These are phyloP conservation scores for Rauvolfia tetraphylla DNA, from an alignment of 257 asterid species.

Conservation along the genomic window DNA sequence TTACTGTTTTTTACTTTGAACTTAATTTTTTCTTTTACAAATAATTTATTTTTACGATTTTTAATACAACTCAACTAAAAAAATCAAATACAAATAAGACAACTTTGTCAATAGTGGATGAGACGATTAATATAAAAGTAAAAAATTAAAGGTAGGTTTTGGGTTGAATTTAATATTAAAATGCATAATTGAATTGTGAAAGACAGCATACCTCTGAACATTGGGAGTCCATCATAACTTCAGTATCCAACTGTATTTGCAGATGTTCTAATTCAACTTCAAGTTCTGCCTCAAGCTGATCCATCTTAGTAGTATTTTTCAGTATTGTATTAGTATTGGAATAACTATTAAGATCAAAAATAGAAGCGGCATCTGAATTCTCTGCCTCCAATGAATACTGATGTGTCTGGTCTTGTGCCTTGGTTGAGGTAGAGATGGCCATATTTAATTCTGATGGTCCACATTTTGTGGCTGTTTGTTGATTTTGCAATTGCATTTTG, in stretches of 20 bases:
- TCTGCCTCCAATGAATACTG: slow-evolving; percentile 23
- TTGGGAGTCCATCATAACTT: slow-evolving; percentile 15
- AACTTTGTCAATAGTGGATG: too few species aligned
- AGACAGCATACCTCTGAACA: slow-evolving; percentile 40
- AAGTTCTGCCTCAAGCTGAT: slow-evolving; percentile 61
- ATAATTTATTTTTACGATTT: too few species aligned
- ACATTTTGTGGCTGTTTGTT: slow-evolving; percentile 9
- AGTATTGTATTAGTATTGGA: slow-evolving; percentile 15
- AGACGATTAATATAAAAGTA: too few species aligned
- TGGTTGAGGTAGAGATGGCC: slow-evolving; percentile 20
- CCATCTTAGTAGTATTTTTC: slow-evolving; percentile 44
- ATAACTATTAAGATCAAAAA: slow-evolving; percentile 15
- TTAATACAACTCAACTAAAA: too few species aligned
- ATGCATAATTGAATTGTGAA: too few species aligned
- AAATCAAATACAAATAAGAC: too few species aligned
- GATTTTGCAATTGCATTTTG: slow-evolving; percentile 28
- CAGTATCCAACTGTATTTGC: slow-evolving; percentile 40
- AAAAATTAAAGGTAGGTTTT: too few species aligned
- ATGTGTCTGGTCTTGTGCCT: slow-evolving; percentile 18
- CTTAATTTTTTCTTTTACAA: too few species aligned
- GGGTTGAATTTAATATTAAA: too few species aligned
- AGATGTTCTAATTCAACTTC: slow-evolving; percentile 56
- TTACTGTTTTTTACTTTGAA: too few species aligned
- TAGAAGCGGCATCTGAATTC: slow-evolving; percentile 20
- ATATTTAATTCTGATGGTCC: slow-evolving; percentile 22